Conservation (phyloP, 148 eudicot genomes). For the Selenicereus undatus region DNA sequence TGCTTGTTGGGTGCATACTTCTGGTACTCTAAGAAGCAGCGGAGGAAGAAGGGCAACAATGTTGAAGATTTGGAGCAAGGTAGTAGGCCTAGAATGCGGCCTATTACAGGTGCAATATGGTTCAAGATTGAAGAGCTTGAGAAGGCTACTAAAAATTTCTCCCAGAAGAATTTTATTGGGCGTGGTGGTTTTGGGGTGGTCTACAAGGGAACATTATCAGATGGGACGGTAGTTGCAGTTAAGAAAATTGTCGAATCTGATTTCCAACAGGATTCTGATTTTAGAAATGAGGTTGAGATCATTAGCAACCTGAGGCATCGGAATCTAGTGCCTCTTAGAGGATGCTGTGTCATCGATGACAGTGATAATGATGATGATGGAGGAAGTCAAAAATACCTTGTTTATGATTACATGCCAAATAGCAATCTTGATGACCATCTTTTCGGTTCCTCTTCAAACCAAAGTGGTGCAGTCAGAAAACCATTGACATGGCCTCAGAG, state of each 20-base stretch:
- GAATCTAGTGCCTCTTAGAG: slow-evolving; percentile 67
- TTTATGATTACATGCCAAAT: slow-evolving; percentile 71
- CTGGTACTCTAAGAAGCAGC: slow-evolving; percentile 46
- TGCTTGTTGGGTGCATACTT: slow-evolving; percentile 38
- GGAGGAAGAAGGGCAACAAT: slow-evolving; percentile 23
- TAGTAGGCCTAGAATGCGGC: slow-evolving; percentile 41
- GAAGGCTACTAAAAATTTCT: slow-evolving; percentile 53
- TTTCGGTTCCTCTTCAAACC: slow-evolving; percentile 19
- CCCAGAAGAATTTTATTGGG: slow-evolving; percentile 58
- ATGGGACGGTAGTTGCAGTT: slow-evolving; percentile 52
- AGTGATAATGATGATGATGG: slow-evolving; percentile 22
- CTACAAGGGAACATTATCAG: slow-evolving; percentile 41
- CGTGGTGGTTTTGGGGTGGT: slow-evolving; percentile 70
- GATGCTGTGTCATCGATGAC: slow-evolving; percentile 57
- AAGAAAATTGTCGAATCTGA: slow-evolving; percentile 57
- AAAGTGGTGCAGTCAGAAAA: slow-evolving; percentile 16
- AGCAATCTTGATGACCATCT: slow-evolving; percentile 72
- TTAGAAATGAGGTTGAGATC: slow-evolving; percentile 73
- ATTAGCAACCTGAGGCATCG: slow-evolving; percentile 69
- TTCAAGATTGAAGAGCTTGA: slow-evolving; percentile 47
- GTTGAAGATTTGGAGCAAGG: slow-evolving; percentile 32
- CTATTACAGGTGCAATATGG: slow-evolving; percentile 59
- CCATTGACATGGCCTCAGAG: slow-evolving; percentile 62
- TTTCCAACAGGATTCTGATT: slow-evolving; percentile 48
- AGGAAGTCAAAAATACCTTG: slow-evolving; percentile 46